Base-by-base conservation (phyloP, 306 rosid genomes). In the Cotoneaster glaucophyllus region DNA sequence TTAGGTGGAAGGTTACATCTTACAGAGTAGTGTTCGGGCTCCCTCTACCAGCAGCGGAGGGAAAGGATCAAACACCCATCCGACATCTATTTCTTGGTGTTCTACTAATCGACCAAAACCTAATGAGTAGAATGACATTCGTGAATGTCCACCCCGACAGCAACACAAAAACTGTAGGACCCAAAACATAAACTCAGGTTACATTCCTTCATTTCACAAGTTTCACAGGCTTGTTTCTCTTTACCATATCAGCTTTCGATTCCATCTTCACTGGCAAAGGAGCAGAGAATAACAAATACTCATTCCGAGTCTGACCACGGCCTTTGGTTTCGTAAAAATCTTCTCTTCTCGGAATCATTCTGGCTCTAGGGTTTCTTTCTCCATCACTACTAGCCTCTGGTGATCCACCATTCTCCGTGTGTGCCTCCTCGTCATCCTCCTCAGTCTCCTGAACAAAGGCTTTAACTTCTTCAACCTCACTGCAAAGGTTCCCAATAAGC, bases 191-290 rank as follows among this genome's bases (percentile, higher is more conserved):
- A 74, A n/a, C 66, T 17, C 72, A 28, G 59, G 32, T 31, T 4
- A 67, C 32, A 39, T 64, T 67, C 52, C 41, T 56, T 87, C 82
- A 88, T 29, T 79, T 69, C 69, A 79, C 64, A 74, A 87, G 78
- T 81, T 84, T 82, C 82, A 83, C 80, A 53, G 84, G 86, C 75
- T 81, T 85, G 75, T 84, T 85, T 78, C 82, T 77, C 75, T 77
- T 87, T 74, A 73, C 65, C 77, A 66, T 75, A 39, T 82, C 97
- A 53, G 73, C 82, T 77, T 86, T 88, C 43, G 86, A 78, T 82
- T 90, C 99, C 99, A 96, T 96, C 79, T 85, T 88, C 67, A 89
- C 71, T 22, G 97, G 97, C 84, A 89, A 70, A 25, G 99, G 98
- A 58, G 98, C 85, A 11, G 97, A 83, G 81, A 89, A 90, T 59